Base-by-base conservation (phyloP, 2,329 filamentous ascomycete species). In the Paraphaeosphaeria minitans region DNA sequence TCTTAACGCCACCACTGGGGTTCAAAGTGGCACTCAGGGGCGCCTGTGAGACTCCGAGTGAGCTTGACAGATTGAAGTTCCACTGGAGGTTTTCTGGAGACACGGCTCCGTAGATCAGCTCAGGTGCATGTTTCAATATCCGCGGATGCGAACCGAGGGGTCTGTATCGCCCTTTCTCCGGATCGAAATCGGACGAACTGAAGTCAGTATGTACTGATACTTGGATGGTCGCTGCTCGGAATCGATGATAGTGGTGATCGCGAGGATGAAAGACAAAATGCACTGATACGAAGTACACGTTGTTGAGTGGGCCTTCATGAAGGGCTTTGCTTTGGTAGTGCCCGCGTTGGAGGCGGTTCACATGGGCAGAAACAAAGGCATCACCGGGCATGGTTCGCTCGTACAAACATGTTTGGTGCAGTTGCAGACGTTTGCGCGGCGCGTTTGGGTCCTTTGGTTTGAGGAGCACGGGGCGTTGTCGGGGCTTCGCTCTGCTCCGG, bases 221-320 rank as follows among this genome's bases (percentile, higher is more conserved):
- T 21, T 72, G 74, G 22, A 83, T 80, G 12, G 75, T 77, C 3
- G 81, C 81, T 31, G 78, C 78, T 60, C 80, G 80, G 71, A 83
- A 82, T 13, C 81, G 79, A 66, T 82, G 80, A 1, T 71, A 66
- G 21, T 67, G 46, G 2, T 76, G 78, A 48, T 79, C 69, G 4
- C 77, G 71, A 0, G 81, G 78, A 62, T 83, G 82, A 27, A 83
- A 80, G n/a, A 81, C 79, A 53, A 83, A 83, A 48, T 77, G 79
- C 35, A 83, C 70, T 0, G 79, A 81, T 4, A 82, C 75, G 53
- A 84, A 83, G 58, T 81, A 81, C 10, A 83, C 78, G 53, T 80
- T 71, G 37, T 80, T 69, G 9, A 79, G 73, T 16, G 73, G 68
- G 4, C 69, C 65, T 35, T 81, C 80, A 19, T 82, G 80, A 0